Evolutionary conservation across 495 filamentous ascomycete species (phyloP).

Genomic region (Penicillium bovifimosum): DNA sequence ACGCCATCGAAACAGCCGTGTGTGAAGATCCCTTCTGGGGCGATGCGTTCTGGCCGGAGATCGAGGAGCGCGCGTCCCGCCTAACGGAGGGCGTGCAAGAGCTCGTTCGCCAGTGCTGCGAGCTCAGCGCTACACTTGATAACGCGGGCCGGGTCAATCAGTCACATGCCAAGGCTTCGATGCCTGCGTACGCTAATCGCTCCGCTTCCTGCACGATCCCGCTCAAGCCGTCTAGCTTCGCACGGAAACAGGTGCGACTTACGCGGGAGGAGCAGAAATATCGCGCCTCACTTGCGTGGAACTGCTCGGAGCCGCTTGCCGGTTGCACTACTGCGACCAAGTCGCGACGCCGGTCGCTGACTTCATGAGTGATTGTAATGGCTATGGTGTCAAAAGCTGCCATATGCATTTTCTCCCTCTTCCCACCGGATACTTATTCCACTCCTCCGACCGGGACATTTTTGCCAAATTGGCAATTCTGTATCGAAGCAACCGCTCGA

Average conservation of each 20-base stretch:
- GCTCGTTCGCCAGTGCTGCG: conserved; percentile 49
- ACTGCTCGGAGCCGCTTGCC: conserved; percentile 24
- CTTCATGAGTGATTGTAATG: conserved; percentile 13
- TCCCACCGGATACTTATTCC: background rate
- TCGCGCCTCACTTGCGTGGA: conserved; percentile 22
- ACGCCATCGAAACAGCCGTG: conserved; percentile 48
- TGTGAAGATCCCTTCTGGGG: conserved; percentile 54
- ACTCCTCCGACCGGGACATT: background rate
- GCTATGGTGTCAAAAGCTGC: background rate
- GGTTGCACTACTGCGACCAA: conserved; percentile 13
- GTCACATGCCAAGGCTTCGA: conserved; percentile 16
- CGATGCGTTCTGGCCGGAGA: conserved; percentile 48
- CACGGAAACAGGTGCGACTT: conserved; percentile 28
- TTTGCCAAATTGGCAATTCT: background rate
- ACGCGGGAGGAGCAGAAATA: conserved; percentile 32
- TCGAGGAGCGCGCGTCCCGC: conserved; percentile 46
- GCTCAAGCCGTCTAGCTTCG: conserved; percentile 28
- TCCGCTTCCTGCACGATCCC: conserved; percentile 22
- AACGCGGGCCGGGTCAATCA: conserved; percentile 21
- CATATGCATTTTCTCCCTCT: background rate
- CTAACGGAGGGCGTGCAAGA: conserved; percentile 49
- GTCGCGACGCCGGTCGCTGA: conserved; percentile 24
- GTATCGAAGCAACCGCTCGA: background rate
- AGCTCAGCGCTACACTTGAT: conserved; percentile 34
- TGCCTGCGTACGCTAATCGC: conserved; percentile 12